Evolutionary conservation across 768 basidiomycete species (phyloP).

Genomic region (Porphyrellus cyaneotinctus): DNA sequence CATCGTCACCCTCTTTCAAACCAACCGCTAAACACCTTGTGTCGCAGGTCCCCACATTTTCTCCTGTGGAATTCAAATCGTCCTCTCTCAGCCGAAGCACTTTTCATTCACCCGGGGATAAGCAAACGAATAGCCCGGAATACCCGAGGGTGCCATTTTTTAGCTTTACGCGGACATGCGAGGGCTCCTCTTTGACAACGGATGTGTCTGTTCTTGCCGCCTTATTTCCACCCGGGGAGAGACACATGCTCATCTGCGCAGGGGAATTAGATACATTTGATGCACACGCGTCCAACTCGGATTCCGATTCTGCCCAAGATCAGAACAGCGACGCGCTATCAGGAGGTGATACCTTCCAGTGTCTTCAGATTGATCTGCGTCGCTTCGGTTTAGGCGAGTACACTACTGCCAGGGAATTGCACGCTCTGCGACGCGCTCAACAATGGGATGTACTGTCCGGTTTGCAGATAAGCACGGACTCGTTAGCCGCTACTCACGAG

Average conservation of each 20-base stretch:
- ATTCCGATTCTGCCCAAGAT: slow-evolving; percentile 39
- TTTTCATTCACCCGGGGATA: slow-evolving; percentile 13
- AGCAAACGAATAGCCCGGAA: slow-evolving; percentile 4
- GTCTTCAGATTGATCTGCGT: slow-evolving; percentile 71
- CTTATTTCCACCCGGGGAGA: slow-evolving; percentile 66
- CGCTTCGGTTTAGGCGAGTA: slow-evolving; percentile 64
- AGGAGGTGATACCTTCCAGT: slow-evolving; percentile 48
- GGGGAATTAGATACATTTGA: slow-evolving; percentile 63
- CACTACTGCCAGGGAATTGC: not conserved
- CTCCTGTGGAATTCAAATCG: slow-evolving; percentile 21
- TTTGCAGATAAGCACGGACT: slow-evolving; percentile 69
- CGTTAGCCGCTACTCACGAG: slow-evolving; percentile 70
- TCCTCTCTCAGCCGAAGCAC: slow-evolving; percentile 7
- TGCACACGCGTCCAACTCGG: slow-evolving; percentile 27
- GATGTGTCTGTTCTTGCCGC: slow-evolving; percentile 63
- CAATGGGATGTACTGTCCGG: slow-evolving; percentile 3
- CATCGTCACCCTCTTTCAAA: slow-evolving; percentile 32
- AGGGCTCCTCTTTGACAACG: slow-evolving; percentile 74
- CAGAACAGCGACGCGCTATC: slow-evolving; percentile 31
- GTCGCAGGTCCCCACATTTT: slow-evolving; percentile 32
- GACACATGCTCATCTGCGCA: slow-evolving; percentile 72
- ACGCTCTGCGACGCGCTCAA: not conserved
- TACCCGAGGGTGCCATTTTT: slow-evolving; percentile 59
- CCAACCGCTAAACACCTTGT: slow-evolving; percentile 37
- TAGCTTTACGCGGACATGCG: slow-evolving; percentile 71